Conservation (phyloP, 495 filamentous ascomycete genomes). For the Staphylotrichum tortipilum region DNA sequence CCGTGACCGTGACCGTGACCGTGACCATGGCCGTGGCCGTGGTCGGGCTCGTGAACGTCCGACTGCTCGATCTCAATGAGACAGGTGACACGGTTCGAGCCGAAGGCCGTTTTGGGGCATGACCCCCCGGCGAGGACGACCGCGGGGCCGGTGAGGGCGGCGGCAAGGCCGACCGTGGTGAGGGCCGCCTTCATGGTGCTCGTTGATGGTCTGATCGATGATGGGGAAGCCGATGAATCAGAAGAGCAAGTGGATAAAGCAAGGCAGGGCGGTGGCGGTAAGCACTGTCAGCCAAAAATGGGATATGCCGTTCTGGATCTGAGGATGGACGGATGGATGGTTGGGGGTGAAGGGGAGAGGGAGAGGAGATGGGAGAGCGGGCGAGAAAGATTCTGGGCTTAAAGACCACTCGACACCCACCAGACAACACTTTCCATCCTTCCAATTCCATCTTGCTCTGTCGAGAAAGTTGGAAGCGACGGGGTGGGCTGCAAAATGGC, state of each 20-base stretch:
- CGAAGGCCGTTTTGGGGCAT: neutral
- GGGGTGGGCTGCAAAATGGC: no score
- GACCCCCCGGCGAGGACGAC: neutral
- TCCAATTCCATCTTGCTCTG: no score
- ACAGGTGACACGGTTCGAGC: conserved; percentile 7
- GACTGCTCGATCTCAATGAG: neutral
- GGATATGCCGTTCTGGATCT: neutral
- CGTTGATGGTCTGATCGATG: neutral
- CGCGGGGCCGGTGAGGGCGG: neutral
- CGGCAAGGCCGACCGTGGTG: conserved; percentile 4
- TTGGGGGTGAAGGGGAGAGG: neutral
- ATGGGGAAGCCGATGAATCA: neutral
- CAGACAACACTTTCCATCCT: no score
- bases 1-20: neutral
- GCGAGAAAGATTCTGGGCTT: neutral
- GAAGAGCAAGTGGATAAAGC: neutral
- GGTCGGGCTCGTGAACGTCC: neutral
- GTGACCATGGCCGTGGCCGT: neutral
- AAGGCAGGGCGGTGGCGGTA: neutral
- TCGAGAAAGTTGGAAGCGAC: no score
- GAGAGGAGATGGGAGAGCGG: neutral
- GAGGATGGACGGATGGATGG: neutral
- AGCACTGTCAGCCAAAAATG: neutral
- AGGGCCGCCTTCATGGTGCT: conserved; percentile 2
- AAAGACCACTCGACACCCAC: neutral